Evolutionary conservation across 2,329 filamentous ascomycete species (phyloP).

Genomic region (Phaeophleospora eucalypticola): DNA sequence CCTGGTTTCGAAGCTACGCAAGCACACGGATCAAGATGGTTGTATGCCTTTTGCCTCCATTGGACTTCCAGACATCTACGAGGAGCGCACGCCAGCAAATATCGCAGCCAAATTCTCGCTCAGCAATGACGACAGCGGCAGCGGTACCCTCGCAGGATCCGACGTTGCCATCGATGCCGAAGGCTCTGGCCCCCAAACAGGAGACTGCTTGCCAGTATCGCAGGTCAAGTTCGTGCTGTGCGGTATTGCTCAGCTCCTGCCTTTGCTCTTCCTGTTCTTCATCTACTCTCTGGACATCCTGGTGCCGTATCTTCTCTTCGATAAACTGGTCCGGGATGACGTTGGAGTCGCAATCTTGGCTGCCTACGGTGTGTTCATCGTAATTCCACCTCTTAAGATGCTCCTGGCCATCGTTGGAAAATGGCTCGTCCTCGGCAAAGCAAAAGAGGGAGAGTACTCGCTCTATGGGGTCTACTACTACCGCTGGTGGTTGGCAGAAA

Average conservation of each 20-base stretch:
- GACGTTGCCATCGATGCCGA: slow-evolving; percentile 9
- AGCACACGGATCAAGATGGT: slow-evolving; percentile 5
- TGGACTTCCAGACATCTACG: slow-evolving; percentile 25
- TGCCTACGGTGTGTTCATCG: slow-evolving; percentile 21
- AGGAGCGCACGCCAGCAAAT: slow-evolving; percentile 20
- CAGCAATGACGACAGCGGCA: slow-evolving; percentile 6
- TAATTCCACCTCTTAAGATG: slow-evolving; percentile 9
- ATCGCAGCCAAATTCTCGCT: slow-evolving; percentile 18
- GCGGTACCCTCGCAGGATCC: slow-evolving; percentile 8
- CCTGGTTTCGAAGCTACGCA: slow-evolving; percentile 19
- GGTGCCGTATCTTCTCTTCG: slow-evolving; percentile 24
- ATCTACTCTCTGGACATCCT: slow-evolving; percentile 21
- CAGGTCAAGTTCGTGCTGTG: slow-evolving; percentile 20
- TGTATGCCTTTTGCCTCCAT: slow-evolving; percentile 21
- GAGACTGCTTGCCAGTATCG: slow-evolving; percentile 15
- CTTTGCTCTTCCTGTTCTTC: slow-evolving; percentile 24
- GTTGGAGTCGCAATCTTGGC: slow-evolving; percentile 19
- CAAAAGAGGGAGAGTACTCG: slow-evolving; percentile 51
- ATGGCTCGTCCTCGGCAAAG: slow-evolving; percentile 53
- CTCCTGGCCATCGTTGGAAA: slow-evolving; percentile 47
- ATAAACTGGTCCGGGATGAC: slow-evolving; percentile 12
- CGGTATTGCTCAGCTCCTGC: slow-evolving; percentile 21
- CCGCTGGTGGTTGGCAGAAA: slow-evolving; percentile 51
- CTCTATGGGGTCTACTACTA: slow-evolving; percentile 58
- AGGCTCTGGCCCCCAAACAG: slow-evolving; percentile 21